A percentile compares a stretch with the other conserved stretches of the same genome.
Evolutionary conservation across 1,284 basidiomycete genomes (phyloP).

Genomic region (Inonotus obliquus): DNA sequence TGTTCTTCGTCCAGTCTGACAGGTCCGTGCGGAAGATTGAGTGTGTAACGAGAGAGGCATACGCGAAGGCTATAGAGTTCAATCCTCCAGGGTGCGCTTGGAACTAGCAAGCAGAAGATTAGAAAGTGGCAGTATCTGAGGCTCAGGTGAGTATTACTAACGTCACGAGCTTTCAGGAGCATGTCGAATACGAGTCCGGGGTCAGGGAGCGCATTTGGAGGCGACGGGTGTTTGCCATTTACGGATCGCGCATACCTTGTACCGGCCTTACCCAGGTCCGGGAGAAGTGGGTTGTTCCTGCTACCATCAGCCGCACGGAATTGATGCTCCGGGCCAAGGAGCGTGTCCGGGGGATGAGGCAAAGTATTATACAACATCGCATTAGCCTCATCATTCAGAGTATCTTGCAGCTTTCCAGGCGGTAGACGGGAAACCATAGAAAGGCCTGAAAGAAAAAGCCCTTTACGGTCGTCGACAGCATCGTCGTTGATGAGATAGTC

Average conservation of each 20-base stretch:
- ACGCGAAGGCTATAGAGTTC: slow-evolving; percentile 46
- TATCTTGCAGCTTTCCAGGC: slow-evolving; percentile 23
- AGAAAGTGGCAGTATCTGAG: background rate
- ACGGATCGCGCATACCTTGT: slow-evolving; percentile 45
- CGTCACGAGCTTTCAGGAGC: slow-evolving; percentile 36
- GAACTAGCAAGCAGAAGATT: slow-evolving; percentile 3
- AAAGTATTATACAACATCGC: slow-evolving; percentile 40
- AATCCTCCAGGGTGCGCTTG: slow-evolving; percentile 41
- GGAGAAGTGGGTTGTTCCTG: slow-evolving; percentile 37
- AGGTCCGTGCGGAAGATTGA: slow-evolving; percentile 40
- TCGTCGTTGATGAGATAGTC: slow-evolving; percentile 28
- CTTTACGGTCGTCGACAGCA: slow-evolving; percentile 34
- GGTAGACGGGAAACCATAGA: slow-evolving; percentile 30
- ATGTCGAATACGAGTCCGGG: slow-evolving; percentile 45
- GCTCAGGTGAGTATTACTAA: slow-evolving; percentile 18
- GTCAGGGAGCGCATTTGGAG: slow-evolving; percentile 41
- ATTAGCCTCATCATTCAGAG: slow-evolving; percentile 23
- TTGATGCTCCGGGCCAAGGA: slow-evolving; percentile 31
- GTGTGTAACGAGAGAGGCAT: slow-evolving; percentile 42
- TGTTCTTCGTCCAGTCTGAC: slow-evolving; percentile 41
- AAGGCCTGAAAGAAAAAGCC: slow-evolving; percentile 30
- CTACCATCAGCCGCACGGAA: slow-evolving; percentile 40
- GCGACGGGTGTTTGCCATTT: slow-evolving; percentile 26
- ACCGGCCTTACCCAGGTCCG: slow-evolving; percentile 40
- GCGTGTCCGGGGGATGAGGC: slow-evolving; percentile 44